Evolutionary conservation across 371 early-diverging fungal species (phyloP).

Genomic region (Mortierella sp.): DNA sequence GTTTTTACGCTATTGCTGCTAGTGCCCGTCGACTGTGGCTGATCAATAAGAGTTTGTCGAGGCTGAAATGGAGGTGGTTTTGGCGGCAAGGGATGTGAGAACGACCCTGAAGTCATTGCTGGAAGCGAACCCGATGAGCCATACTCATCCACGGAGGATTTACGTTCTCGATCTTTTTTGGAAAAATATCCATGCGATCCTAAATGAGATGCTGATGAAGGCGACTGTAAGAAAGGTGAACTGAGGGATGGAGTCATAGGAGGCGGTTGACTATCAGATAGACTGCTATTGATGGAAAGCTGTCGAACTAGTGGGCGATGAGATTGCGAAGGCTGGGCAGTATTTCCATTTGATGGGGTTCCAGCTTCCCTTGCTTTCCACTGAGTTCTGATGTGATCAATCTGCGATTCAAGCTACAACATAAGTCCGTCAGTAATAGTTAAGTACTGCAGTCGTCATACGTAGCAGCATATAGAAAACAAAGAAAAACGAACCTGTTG

Average conservation of each 20-base stretch:
- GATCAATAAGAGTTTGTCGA: slow-evolving; percentile 38
- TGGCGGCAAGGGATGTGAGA: slow-evolving; percentile 52
- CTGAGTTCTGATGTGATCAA: slow-evolving; percentile 46
- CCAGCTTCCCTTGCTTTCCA: slow-evolving; percentile 55
- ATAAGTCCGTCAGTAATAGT: not conserved
- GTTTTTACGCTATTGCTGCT: slow-evolving; percentile 7
- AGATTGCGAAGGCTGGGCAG: slow-evolving; percentile 8
- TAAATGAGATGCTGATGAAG: slow-evolving; percentile 35
- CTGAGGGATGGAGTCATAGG: slow-evolving; percentile 31
- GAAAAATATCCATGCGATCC: slow-evolving; percentile 48
- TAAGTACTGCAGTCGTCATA: not conserved
- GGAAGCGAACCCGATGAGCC: slow-evolving; percentile 8
- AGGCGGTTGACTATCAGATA: slow-evolving; percentile 27
- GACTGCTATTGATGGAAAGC: slow-evolving; percentile 32
- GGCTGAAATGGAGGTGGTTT: slow-evolving; percentile 42
- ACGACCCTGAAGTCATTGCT: slow-evolving; percentile 4
- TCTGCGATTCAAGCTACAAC: slow-evolving; percentile 39
- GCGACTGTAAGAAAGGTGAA: slow-evolving; percentile 48
- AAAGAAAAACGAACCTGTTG: slow-evolving; percentile 46
- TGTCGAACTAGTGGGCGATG: slow-evolving; percentile 31
- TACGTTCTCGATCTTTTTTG: slow-evolving; percentile 44
- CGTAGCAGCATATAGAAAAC: not conserved
- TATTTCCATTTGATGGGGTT: slow-evolving; percentile 26
- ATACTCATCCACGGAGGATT: slow-evolving; percentile 38
- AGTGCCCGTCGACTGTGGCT: slow-evolving; percentile 9